A percentile compares a stretch with the other conserved stretches of the same genome.
Conservation (phyloP, 2,329 filamentous ascomycete genomes). For the Fusarium brevicatenulatum region DNA sequence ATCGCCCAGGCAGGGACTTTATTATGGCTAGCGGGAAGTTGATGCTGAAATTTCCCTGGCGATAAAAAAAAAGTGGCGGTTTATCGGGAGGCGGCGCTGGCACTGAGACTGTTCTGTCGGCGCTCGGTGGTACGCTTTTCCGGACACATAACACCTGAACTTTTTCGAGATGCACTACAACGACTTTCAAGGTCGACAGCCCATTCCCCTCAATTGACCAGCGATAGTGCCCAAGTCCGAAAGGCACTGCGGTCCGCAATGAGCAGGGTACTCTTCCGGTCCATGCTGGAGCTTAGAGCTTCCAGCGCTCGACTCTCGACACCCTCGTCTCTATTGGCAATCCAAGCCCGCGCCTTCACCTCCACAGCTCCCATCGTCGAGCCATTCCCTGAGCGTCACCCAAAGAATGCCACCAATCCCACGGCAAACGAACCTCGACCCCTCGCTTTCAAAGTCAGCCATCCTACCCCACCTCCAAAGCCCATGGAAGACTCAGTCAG, state of each 20-base stretch:
- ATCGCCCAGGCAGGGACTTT: constrained; percentile 39
- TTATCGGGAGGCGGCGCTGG: constrained; percentile 33
- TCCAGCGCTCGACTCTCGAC: constrained; percentile 45
- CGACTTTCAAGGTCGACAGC: constrained; percentile 32
- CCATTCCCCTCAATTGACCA: constrained; percentile 34
- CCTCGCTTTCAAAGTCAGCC: constrained; percentile 54
- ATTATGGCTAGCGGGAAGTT: constrained; percentile 29
- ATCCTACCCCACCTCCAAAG: constrained; percentile 48
- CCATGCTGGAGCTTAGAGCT: constrained; percentile 68
- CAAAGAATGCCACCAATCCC: constrained; percentile 53
- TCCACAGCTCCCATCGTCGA: constrained; percentile 60
- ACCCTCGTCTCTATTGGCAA: constrained; percentile 41
- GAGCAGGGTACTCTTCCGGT: constrained; percentile 71
- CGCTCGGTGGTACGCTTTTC: constrained; percentile 50
- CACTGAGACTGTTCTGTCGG: constrained; percentile 32
- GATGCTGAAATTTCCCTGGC: constrained; percentile 44
- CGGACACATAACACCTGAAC: constrained; percentile 40
- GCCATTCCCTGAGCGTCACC: constrained; percentile 47
- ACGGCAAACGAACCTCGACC: constrained; percentile 48
- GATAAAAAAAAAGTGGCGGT: constrained; percentile 47
- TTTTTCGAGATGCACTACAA: constrained; percentile 39
- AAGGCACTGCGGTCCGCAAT: constrained; percentile 51
- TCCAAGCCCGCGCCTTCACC: constrained; percentile 45
- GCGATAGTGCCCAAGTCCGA: constrained; percentile 39
- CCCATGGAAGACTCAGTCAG: constrained; percentile 66